Evolutionary conservation across 1,284 basidiomycete species (phyloP).

Genomic region (Puccinia polysora): DNA sequence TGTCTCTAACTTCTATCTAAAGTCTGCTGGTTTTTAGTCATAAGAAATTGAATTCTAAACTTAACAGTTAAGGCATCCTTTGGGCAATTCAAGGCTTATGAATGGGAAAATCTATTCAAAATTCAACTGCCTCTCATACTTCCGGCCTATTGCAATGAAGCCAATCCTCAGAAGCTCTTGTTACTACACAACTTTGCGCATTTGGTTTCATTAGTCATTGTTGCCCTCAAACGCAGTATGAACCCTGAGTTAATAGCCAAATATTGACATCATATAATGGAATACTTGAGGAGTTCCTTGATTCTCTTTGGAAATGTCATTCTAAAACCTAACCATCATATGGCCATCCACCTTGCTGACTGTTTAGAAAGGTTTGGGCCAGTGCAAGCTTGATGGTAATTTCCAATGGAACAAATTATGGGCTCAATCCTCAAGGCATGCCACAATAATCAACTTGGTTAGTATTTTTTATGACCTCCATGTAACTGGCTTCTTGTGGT

Average conservation of each 20-base stretch:
- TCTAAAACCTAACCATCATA: constrained; percentile 5
- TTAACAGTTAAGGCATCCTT: background rate
- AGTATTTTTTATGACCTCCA: background rate
- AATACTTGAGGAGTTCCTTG: constrained; percentile 3
- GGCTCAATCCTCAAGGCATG: background rate
- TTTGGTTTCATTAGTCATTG: background rate
- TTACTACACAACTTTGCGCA: too few species aligned
- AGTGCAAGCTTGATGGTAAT: constrained; percentile 5
- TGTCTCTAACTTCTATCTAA: too few species aligned
- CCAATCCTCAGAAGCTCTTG: too few species aligned
- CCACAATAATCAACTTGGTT: constrained; percentile 17
- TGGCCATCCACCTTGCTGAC: constrained; percentile 13
- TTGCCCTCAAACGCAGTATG: constrained; percentile 17
- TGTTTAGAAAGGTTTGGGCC: constrained; percentile 13
- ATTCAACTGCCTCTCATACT: too few species aligned
- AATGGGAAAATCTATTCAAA: too few species aligned
- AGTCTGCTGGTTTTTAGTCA: too few species aligned
- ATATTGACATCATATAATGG: background rate
- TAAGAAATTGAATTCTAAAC: background rate
- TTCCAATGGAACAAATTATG: constrained; percentile 6
- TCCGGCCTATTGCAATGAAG: too few species aligned
- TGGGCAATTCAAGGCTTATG: too few species aligned
- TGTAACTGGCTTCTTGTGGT: background rate
- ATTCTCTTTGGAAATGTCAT: background rate
- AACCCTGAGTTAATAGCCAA: background rate